A percentile compares a stretch with the other conserved stretches of the same genome.
Conservation (phyloP, 148 eudicot species). For the Dysphania ambrosioides region DNA sequence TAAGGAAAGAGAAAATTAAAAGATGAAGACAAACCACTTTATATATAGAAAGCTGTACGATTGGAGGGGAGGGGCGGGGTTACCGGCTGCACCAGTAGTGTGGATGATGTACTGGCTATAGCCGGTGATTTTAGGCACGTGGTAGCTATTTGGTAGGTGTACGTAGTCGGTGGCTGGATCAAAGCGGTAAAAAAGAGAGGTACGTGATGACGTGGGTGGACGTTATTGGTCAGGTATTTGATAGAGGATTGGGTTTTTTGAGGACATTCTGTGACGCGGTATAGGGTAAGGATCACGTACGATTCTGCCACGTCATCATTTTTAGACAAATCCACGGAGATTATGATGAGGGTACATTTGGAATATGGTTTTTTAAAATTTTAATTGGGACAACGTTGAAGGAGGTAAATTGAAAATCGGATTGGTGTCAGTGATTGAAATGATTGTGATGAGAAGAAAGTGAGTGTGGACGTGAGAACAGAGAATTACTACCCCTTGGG, state of each 20-base stretch:
- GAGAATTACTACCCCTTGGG: neutral
- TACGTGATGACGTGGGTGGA: constrained; percentile 20
- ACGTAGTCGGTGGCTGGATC: constrained; percentile 38
- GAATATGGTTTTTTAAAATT: no score
- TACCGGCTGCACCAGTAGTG: constrained; percentile 49
- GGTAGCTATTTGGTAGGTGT: constrained; percentile 22
- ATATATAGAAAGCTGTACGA: constrained; percentile 43
- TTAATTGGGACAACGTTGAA: no score
- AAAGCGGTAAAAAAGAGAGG: constrained; percentile 5
- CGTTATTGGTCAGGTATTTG: constrained; percentile 9
- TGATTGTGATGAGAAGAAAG: neutral
- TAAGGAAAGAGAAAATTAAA: constrained; percentile 19
- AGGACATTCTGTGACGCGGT: constrained; percentile 9
- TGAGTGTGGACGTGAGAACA: neutral
- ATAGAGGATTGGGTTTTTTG: neutral
- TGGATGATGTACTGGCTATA: constrained; percentile 27
- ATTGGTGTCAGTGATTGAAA: constrained; percentile 7
- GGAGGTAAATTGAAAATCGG: neutral
- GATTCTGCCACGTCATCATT: constrained; percentile 6
- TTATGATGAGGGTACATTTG: neutral
- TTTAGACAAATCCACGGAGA: neutral
- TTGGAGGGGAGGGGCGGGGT: constrained; percentile 16
- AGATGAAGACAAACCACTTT: constrained; percentile 2
- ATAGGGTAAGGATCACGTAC: neutral
- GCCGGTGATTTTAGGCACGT: constrained; percentile 40